These are phyloP conservation scores for Leonotis leonurus DNA, from an alignment of 257 asterid genomes.

Conservation along the genomic window DNA sequence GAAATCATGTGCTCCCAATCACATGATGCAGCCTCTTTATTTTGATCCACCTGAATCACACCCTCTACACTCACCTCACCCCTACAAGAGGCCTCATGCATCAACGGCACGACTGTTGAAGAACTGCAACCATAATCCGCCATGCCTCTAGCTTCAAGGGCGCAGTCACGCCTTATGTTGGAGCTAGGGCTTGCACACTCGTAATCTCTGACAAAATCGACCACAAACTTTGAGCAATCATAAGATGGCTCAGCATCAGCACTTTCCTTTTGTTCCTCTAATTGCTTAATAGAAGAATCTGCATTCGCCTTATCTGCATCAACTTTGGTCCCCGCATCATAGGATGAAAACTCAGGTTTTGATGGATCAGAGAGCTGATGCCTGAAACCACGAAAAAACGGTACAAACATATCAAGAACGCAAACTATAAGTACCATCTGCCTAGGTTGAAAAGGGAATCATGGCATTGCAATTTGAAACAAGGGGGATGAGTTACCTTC, in stretches of 20 bases:
- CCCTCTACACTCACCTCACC: constrained; percentile 27
- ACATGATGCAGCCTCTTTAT: constrained; percentile 40
- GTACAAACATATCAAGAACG: background rate
- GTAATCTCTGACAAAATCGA: constrained; percentile 34
- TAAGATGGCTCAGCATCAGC: constrained; percentile 32
- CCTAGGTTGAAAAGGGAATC: background rate
- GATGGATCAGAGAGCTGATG: constrained; percentile 81
- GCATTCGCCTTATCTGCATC: background rate
- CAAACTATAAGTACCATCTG: background rate
- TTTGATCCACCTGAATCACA: constrained; percentile 30
- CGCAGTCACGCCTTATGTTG: constrained; percentile 15
- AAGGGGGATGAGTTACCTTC: constrained; percentile 59
- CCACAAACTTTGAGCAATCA: constrained; percentile 50
- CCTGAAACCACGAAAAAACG: constrained; percentile 32
- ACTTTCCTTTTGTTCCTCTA: constrained; percentile 31
- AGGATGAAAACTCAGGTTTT: constrained; percentile 78
- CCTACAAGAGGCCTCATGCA: constrained; percentile 26
- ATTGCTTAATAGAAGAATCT: constrained; percentile 19
- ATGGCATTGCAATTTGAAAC: background rate
- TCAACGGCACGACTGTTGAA: constrained; percentile 27
- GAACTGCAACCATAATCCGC: constrained; percentile 34
- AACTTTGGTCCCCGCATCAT: constrained; percentile 23
- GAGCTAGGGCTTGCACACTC: constrained; percentile 41
- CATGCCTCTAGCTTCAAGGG: constrained; percentile 20
- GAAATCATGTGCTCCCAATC: constrained; percentile 77